phyloP scores from a whole-genome alignment of 2,329 filamentous ascomycete species.

The Plenodomus biglobosus region DNA sequence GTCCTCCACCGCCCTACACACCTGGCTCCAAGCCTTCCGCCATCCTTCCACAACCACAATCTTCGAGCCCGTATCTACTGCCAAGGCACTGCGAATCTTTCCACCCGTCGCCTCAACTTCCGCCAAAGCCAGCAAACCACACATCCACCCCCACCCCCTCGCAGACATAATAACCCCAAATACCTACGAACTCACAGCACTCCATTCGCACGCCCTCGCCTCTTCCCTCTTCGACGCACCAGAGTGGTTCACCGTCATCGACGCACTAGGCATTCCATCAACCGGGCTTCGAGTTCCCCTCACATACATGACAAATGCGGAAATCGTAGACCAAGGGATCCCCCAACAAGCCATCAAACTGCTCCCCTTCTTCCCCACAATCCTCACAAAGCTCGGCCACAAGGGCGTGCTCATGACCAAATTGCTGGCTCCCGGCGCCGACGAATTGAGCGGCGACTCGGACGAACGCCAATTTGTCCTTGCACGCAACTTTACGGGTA shows the following conservation, averaged over 20 bases:
- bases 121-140: constrained; percentile 65
- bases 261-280: constrained; percentile 74
- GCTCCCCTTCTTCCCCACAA: constrained; percentile 81
- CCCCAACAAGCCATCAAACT: constrained; percentile 83
- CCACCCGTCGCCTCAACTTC: constrained; percentile 53
- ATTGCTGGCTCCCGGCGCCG: constrained; percentile 68
- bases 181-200: constrained; percentile 73
- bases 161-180: constrained; percentile 82
- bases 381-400: constrained; percentile 80
- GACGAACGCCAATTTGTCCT: constrained; percentile 71
- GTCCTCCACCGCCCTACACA: constrained; percentile 64
- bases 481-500: constrained; percentile 56
- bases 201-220: constrained; percentile 71
- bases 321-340: constrained; percentile 75
- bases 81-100: constrained; percentile 75
- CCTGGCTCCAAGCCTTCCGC: constrained; percentile 67
- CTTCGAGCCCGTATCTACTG: constrained; percentile 86
- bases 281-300: constrained; percentile 70
- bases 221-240: constrained; percentile 68
- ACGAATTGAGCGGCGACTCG: constrained; percentile 63
- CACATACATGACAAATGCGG: constrained; percentile 63
- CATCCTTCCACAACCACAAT: constrained; percentile 54
- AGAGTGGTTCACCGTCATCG: constrained; percentile 78
- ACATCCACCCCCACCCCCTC: constrained; percentile 62
- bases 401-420: constrained; percentile 75